A percentile compares a stretch with the other conserved stretches of the same genome.
These are phyloP conservation scores for Neoboletus magnificus DNA, from an alignment of 768 basidiomycete genomes.

Conservation along the genomic window DNA sequence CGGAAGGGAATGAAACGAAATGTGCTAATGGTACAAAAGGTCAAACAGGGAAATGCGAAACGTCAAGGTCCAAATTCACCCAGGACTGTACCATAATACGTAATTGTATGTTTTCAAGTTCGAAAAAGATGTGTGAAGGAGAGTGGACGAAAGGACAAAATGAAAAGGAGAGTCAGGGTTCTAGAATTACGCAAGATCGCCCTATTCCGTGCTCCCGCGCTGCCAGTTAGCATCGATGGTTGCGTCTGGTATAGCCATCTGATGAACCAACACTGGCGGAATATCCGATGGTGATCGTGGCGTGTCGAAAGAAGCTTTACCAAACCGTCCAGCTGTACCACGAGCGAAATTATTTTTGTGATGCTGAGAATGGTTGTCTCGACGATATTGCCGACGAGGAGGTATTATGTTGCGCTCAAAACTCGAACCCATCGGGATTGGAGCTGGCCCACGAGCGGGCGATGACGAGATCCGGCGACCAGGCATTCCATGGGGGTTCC, in stretches of 20 bases:
- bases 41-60: not conserved
- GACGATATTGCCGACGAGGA: conserved; percentile 32
- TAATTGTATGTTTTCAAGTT: not conserved
- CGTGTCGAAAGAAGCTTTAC: conserved; percentile 15
- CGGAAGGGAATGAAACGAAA: not conserved
- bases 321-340: conserved; percentile 18
- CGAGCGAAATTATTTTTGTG: conserved; percentile 26
- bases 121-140: not conserved
- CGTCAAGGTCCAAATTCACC: not conserved
- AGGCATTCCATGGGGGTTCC: conserved; percentile 12
- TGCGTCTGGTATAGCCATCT: conserved; percentile 7
- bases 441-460: conserved; percentile 13
- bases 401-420: conserved; percentile 25
- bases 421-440: conserved; percentile 10
- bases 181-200: conserved; percentile 2
- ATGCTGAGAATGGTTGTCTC: conserved; percentile 28
- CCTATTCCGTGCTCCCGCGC: conserved; percentile 12
- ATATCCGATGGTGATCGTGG: conserved; percentile 18
- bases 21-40: not conserved
- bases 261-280: conserved; percentile 8
- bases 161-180: not conserved
- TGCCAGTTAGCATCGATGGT: conserved; percentile 20
- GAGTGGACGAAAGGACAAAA: conserved; percentile 10
- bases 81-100: not conserved
- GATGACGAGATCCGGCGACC: conserved; percentile 16